Base-by-base conservation (phyloP, 1,284 basidiomycete species). In the Puccinia horiana region DNA sequence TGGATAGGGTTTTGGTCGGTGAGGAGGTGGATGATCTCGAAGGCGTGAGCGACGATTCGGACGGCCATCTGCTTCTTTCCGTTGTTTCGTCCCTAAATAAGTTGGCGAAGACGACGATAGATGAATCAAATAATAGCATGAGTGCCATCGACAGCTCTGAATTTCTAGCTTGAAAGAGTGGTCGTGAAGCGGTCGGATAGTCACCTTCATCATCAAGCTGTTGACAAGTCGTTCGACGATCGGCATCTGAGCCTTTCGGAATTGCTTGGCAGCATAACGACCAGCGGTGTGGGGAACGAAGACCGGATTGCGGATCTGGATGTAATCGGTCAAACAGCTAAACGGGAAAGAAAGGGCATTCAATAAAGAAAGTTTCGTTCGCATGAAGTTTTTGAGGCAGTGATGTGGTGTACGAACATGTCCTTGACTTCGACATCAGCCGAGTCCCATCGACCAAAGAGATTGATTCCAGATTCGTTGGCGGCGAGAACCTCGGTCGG, bases 221-320 rank as follows among this genome's bases (percentile, higher is more conserved):
- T 98, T 96, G 85, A 99, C 96, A 86, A 99, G 91, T 87, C 96
- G 95, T 90, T 99, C 96, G 86, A 99, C 97, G 88, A 99, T 97
- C 87, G 97, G 97, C 96, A 99, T 99, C 89, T 97, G 94, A 29
- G 95, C 95, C 92, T 99, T 99, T 91, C 96, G 97, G 93, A 99
- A 99, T 89, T 98, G 95, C 91, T 98, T 98, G 91, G 95, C 95
- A 88, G 96, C 94, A 89, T 98, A 99, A 89, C 97, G 95, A 85
- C 97, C 97, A 85, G 96, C 96, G 84, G 97, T 99, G 91, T 99
- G 96, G 84, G 96, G 87, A 47, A 72, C 77, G 90, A 95, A 98
- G 88, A 98, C 96, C 83, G 96, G 93, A 88, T 98, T 96, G 88
- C 95, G 95, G 89, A 97, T 93, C 90, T 98, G 96, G 89, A 99